Base-by-base conservation (phyloP, 208 protist genomes). In the Phytomonas francai region DNA sequence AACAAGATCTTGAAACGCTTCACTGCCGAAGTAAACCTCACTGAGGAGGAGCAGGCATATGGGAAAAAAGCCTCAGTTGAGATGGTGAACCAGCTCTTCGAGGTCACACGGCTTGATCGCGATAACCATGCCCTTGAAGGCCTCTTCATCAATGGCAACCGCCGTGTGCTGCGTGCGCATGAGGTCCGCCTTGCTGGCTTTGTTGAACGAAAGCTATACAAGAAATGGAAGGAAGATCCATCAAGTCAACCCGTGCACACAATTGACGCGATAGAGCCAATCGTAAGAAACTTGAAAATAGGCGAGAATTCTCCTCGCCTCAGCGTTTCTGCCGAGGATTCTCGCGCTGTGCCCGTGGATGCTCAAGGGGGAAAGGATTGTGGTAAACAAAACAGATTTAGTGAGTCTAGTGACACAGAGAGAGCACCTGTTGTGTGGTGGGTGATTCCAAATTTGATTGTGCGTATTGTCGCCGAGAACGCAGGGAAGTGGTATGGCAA, bases 101-200 rank as follows among this genome's bases (percentile, higher is more conserved):
- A 92, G 39, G 87, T 93, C 29, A 72, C 78, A 3, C 87, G 89
- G 16, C 70, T 92, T 12, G 87, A 95, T 67, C 28, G 32, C 31
- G 68, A 68, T 2, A 42, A 63, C 14, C 73, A 74, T 29, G 73
- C 71, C 4, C 66, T 94, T 34, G 85, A 92, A 72, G 89, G 70
- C 14, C 42, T 89, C 19, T 91, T 91, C 34, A 73, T 94, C 27
- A 79, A 88, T 39, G 84, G 84, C n/a, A 80, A 58, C 12, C 79
- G 84, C 22, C 67, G 39, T 8, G 88, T 88, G 64, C 66, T 90
- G 27, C 65, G 72, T 30, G 66, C 81, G 29, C 61, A 58, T n/a
- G 80, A 84, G n/a, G 73, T 91, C 56, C 87, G 86, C 16, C 80
- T 81, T 2, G 89, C 89, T 32, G 89, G 89, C 12, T 90, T 89